Base-by-base conservation (phyloP, 495 filamentous ascomycete species). In the Xanthoparmelia taractica region DNA sequence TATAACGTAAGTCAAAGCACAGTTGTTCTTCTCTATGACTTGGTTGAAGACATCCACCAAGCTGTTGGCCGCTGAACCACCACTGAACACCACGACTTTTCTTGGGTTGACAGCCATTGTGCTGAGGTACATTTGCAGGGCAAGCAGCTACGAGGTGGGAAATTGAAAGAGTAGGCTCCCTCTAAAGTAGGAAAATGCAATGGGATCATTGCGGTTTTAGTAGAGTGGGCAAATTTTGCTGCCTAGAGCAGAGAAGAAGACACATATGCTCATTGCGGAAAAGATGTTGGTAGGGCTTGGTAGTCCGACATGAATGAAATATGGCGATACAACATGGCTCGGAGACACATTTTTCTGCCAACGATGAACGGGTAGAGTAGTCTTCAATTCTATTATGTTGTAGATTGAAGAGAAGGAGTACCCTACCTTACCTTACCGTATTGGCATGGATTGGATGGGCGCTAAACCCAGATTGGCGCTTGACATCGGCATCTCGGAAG, bases 31-130 rank as follows among this genome's bases (percentile, higher is more conserved):
- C 65, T 86, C 78, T n/a, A 85, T 79, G 8, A 97, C 79, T 31
- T 79, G 78, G 66, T 84, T 83, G 73, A 97, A 96, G 17, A 96
- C 89, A 71, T 96, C 93, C 17, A 97, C 93, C 4, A 97, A 81
- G 67, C 85, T 96, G 70, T 97, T 97, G 1, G 93, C 91, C 36
- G 92, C 93, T 52, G 89, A 96, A 45, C 93, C 93, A 67, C 90
- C 89, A 8, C 90, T 92, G 73, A 96, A 89, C 41, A 94, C 87
- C 54, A 90, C 87, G 65, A 95, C 86, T 64, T 87, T 86, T 69
- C 79, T 68, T 18, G 59, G 31, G 29, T 48, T 38, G 18, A 13
- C n/a, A 34, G 48, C 20, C 60, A 66, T 69, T 13, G 34, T 3
- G 50, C 23, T 64, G 15, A 31, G n/a, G 15, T 36, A 8, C 8